Percentiles rank a stretch among this genome's conserved stretches.
phyloP scores from a whole-genome alignment of 1,284 basidiomycete species.

The Melampsora americana region DNA sequence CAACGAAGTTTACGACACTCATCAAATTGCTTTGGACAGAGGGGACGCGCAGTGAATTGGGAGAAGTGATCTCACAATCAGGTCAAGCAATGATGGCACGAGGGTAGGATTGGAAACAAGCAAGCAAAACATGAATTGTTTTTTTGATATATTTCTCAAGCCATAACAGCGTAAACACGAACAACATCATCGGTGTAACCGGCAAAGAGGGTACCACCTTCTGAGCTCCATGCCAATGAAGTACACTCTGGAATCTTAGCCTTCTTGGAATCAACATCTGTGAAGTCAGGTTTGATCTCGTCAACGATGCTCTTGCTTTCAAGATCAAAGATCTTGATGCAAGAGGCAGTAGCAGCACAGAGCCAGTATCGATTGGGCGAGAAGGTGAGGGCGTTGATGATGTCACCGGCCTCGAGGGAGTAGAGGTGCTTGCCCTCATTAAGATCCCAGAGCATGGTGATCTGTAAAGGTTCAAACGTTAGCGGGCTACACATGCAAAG shows the following conservation, averaged over 20 bases:
- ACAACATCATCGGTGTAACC: conserved; percentile 56
- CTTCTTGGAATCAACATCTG: conserved; percentile 67
- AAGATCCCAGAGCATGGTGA: conserved; percentile 99
- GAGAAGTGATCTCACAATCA: too few species aligned
- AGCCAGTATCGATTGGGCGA: conserved; percentile 99
- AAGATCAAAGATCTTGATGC: conserved; percentile 98
- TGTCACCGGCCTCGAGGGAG: conserved; percentile 96
- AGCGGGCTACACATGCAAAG: background rate
- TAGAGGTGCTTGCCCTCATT: conserved; percentile 99
- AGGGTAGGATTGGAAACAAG: too few species aligned
- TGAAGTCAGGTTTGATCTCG: conserved; percentile 91
- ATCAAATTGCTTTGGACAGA: too few species aligned
- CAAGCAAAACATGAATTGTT: too few species aligned
- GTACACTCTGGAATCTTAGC: conserved; percentile 89
- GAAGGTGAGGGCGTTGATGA: conserved; percentile 99
- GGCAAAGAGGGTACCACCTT: conserved; percentile 65
- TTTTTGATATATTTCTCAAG: background rate
- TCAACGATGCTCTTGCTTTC: conserved; percentile 94
- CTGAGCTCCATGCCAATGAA: conserved; percentile 97
- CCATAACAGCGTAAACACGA: conserved; percentile 55
- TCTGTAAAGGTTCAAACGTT: conserved; percentile 52
- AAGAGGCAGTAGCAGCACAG: conserved; percentile 94
- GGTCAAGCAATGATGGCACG: too few species aligned
- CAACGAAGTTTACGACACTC: too few species aligned
- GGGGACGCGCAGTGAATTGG: too few species aligned